A percentile compares a stretch with the other conserved stretches of the same genome.
Evolutionary conservation across 805 yeast species (phyloP).

Genomic region (Wickerhamomyces xylosicus): DNA sequence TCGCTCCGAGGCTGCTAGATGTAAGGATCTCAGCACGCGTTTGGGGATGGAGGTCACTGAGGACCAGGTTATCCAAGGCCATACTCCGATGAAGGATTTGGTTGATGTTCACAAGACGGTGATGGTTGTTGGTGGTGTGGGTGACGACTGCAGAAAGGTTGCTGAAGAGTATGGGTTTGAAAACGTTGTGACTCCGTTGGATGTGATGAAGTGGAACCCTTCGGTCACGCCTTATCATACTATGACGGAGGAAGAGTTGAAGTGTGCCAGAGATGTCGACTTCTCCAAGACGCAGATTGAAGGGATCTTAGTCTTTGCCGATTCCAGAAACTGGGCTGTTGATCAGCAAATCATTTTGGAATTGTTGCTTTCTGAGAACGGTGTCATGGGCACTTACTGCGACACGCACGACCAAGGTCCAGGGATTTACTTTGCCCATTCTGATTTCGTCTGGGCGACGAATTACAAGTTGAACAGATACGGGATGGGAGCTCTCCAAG

Average conservation of each 20-base stretch:
- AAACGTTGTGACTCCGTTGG: slow-evolving; percentile 74
- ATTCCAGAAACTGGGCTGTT: slow-evolving; percentile 87
- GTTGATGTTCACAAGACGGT: slow-evolving; percentile 61
- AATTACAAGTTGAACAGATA: slow-evolving; percentile 73
- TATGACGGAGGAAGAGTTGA: slow-evolving; percentile 60
- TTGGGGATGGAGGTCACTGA: slow-evolving; percentile 51
- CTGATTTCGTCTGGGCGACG: slow-evolving; percentile 91
- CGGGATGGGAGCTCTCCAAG: slow-evolving; percentile 93
- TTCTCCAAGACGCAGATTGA: slow-evolving; percentile 61
- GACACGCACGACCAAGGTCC: slow-evolving; percentile 71
- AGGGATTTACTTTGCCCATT: slow-evolving; percentile 77
- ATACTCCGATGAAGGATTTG: slow-evolving; percentile 86
- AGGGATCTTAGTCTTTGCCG: slow-evolving; percentile 84
- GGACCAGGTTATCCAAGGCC: slow-evolving; percentile 85
- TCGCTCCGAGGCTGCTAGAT: slow-evolving; percentile 64
- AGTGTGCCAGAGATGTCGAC: slow-evolving; percentile 44
- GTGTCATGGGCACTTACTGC: slow-evolving; percentile 77
- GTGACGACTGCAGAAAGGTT: slow-evolving; percentile 73
- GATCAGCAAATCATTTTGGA: slow-evolving; percentile 87
- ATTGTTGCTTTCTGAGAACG: slow-evolving; percentile 62
- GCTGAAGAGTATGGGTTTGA: slow-evolving; percentile 80
- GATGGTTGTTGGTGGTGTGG: slow-evolving; percentile 82
- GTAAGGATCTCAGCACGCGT: slow-evolving; percentile 56
- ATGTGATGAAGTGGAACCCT: slow-evolving; percentile 80
- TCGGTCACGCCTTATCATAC: slow-evolving; percentile 78